Base-by-base conservation (phyloP, 768 basidiomycete species). In the Calocybe indica region DNA sequence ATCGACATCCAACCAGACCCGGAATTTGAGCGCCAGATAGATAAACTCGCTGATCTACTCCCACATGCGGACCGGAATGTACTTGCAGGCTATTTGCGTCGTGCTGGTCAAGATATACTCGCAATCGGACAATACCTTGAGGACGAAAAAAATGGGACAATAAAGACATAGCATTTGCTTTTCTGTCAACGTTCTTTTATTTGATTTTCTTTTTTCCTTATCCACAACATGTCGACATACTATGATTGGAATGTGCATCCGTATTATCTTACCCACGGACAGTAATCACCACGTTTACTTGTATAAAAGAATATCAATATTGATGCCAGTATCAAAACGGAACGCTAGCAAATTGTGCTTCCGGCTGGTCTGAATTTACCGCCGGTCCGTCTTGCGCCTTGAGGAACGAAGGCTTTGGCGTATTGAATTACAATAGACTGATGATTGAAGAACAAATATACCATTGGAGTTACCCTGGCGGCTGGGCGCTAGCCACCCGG, bases 111-210 rank as follows among this genome's bases (percentile, higher is more conserved):
- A 58, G 88, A 89, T 62, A 85, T 90, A 37, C 68, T 88, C 37
- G 89, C 89, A n/a, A 88, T 92, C 55, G 87, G 87, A 11, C 84
- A 88, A 59, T 92, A 88, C 61, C 69, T 92, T 8, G 88, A 89
- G 53, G 89, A 92, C 53, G 85, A 89, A 61, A 85, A 83, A 68
- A 86, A 83, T 57, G 87, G 87, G 31, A 74, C 69, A 40, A 59
- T 89, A 41, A 54, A 55, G 37, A 33, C 52, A n/a, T 50, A 42
- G 14, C 70, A 72, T 49, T 58, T 47, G 52, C 54, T 49, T 47
- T 60, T 48, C 35, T 33, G 40, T 54, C 41, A 40, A 36, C 33
- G 35, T 29, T 55, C 45, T 30, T 50, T 55, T 47, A 28, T 39
- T n/a, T 48, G 40, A 29, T 48, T 48, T 47, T 46, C 29, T 47